phyloP scores from a whole-genome alignment of 768 basidiomycete genomes.

The Udeniomyces megalosporus region DNA sequence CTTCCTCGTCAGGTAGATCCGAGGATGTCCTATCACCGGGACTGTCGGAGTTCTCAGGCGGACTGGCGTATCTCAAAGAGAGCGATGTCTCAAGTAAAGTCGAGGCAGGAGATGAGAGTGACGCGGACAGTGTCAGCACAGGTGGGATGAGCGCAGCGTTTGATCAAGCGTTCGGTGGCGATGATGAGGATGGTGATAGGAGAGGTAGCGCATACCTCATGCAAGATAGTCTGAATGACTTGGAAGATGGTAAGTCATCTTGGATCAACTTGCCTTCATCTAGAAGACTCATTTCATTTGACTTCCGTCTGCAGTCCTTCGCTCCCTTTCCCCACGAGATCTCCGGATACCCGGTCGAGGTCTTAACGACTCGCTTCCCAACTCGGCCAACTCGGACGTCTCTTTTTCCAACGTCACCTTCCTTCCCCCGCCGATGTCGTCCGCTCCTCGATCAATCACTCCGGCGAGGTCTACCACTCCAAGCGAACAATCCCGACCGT shows the following conservation, averaged over 20 bases:
- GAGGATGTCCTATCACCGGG: not conserved
- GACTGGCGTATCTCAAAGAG: not conserved
- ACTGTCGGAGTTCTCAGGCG: not conserved
- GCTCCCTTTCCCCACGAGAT: not conserved
- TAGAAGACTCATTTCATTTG: not conserved
- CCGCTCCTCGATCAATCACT: not conserved
- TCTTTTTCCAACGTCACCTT: not conserved
- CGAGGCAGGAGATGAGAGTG: not conserved
- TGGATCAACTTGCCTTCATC: too few species aligned
- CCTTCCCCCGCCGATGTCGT: too few species aligned
- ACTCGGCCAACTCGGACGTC: not conserved
- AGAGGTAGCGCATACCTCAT: conserved; percentile 1
- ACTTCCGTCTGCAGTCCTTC: not conserved
- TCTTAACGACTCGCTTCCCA: not conserved
- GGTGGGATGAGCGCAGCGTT: not conserved
- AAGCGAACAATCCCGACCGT: not conserved
- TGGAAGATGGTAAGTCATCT: not conserved
- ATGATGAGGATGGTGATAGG: not conserved
- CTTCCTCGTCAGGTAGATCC: too few species aligned
- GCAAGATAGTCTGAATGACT: not conserved
- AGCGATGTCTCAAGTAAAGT: not conserved
- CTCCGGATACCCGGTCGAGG: not conserved
- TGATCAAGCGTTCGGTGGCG: not conserved
- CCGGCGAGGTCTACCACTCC: too few species aligned
- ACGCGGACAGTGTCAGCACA: not conserved